Conservation (phyloP, 2,329 filamentous ascomycete genomes). For the Colletotrichum noveboracense region DNA sequence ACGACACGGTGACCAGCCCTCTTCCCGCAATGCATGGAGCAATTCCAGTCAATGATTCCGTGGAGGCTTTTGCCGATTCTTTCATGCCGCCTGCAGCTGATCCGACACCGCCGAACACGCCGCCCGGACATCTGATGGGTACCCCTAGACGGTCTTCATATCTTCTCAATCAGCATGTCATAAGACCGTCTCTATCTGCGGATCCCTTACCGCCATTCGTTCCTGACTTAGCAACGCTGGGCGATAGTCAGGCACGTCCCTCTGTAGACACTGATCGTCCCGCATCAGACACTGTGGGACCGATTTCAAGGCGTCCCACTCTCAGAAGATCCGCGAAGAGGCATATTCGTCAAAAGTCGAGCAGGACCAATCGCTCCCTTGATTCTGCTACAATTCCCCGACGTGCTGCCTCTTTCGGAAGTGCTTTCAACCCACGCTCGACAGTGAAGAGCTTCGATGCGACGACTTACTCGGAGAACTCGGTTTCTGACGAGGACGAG, state of each 20-base stretch:
- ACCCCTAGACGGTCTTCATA: constrained; percentile 62
- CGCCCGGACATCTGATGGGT: constrained; percentile 50
- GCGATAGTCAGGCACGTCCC: constrained; percentile 29
- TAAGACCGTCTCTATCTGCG: constrained; percentile 37
- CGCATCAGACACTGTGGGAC: constrained; percentile 36
- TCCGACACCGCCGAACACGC: constrained; percentile 66
- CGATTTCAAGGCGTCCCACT: background rate
- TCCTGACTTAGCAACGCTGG: constrained; percentile 49
- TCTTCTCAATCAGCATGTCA: constrained; percentile 54
- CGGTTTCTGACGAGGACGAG: constrained; percentile 51
- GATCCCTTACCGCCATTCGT: constrained; percentile 53
- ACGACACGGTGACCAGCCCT: constrained; percentile 63
- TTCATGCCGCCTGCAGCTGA: constrained; percentile 55
- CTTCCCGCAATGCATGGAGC: constrained; percentile 58
- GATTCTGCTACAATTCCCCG: constrained; percentile 54
- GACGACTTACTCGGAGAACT: constrained; percentile 58
- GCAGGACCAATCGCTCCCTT: constrained; percentile 52
- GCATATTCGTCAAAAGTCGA: constrained; percentile 53
- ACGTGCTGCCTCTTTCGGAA: constrained; percentile 66
- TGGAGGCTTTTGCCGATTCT: constrained; percentile 59
- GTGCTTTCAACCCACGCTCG: constrained; percentile 53
- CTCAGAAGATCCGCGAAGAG: constrained; percentile 15
- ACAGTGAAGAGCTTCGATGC: constrained; percentile 67
- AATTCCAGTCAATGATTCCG: constrained; percentile 49
- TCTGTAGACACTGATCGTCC: constrained; percentile 36